Conservation (phyloP, 208 protist genomes). For the Angomonas deanei region DNA sequence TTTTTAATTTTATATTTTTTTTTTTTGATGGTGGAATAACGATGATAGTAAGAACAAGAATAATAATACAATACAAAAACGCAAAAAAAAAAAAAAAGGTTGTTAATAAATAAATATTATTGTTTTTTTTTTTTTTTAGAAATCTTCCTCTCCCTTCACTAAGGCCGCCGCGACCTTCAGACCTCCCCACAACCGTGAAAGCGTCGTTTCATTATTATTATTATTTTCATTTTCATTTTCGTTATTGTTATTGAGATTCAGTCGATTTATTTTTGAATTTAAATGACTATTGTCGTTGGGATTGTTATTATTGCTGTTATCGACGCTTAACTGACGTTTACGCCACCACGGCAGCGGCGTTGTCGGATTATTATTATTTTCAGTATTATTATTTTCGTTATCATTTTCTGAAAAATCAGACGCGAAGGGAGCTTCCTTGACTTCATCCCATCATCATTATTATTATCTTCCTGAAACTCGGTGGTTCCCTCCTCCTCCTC, state of each 20-base stretch:
- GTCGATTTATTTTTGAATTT: too few relatives aligned
- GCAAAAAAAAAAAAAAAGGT: neutral
- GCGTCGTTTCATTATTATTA: neutral
- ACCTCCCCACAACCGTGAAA: neutral
- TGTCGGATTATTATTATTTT: slow-evolving; percentile 2
- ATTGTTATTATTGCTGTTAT: slow-evolving; percentile 1
- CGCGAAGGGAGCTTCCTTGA: neutral
- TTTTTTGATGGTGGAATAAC: neutral
- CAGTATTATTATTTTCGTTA: slow-evolving; percentile 7
- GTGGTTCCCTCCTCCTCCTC: neutral
- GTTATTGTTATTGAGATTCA: too few relatives aligned
- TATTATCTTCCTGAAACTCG: neutral
- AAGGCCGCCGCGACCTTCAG: neutral
- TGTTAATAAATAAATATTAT: neutral
- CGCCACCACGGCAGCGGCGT: neutral
- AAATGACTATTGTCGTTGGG: neutral
- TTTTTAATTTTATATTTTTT: neutral
- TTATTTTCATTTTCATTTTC: neutral
- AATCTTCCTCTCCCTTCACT: neutral
- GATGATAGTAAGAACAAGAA: neutral
- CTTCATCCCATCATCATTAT: neutral
- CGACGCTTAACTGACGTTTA: neutral
- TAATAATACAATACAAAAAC: too few relatives aligned
- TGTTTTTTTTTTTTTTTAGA: neutral
- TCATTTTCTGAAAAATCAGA: too few relatives aligned